phyloP scores from a whole-genome alignment of 1,284 basidiomycete genomes.

The Lentinus polychrous region DNA sequence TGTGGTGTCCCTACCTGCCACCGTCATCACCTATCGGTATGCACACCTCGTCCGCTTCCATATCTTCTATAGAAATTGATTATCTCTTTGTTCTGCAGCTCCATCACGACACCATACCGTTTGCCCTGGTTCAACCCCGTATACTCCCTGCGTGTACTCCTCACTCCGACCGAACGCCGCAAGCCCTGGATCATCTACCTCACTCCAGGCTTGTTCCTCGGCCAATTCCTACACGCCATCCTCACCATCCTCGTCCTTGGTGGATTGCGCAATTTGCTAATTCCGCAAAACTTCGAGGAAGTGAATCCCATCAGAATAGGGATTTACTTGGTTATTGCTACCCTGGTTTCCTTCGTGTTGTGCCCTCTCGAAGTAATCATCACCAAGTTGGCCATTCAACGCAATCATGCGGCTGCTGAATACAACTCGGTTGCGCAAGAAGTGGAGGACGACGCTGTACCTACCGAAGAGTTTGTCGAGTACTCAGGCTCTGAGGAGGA shows the following conservation, averaged over 20 bases:
- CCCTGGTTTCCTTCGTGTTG: slow-evolving; percentile 57
- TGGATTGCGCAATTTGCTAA: slow-evolving; percentile 55
- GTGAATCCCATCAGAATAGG: slow-evolving; percentile 39
- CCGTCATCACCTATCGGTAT: slow-evolving; percentile 75
- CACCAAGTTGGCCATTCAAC: slow-evolving; percentile 77
- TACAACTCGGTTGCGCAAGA: slow-evolving; percentile 69
- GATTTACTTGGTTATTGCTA: slow-evolving; percentile 57
- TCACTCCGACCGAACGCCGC: slow-evolving; percentile 79
- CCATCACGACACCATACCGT: slow-evolving; percentile 83
- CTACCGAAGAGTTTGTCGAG: slow-evolving; percentile 56
- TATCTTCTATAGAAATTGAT: background rate
- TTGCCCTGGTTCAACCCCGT: slow-evolving; percentile 60
- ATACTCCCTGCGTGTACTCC: slow-evolving; percentile 62
- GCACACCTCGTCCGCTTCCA: slow-evolving; percentile 14
- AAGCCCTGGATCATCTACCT: slow-evolving; percentile 78
- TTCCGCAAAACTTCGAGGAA: slow-evolving; percentile 41
- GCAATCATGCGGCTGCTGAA: slow-evolving; percentile 70
- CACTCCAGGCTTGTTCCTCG: slow-evolving; percentile 75
- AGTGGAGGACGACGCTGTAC: slow-evolving; percentile 58
- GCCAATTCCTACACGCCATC: slow-evolving; percentile 60
- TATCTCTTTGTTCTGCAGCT: slow-evolving; percentile 31
- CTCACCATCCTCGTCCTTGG: slow-evolving; percentile 66
- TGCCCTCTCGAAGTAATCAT: slow-evolving; percentile 81
- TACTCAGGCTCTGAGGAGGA: slow-evolving; percentile 79
- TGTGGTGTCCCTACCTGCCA: slow-evolving; percentile 73